Percentiles rank a stretch among this genome's conserved stretches.
These are phyloP conservation scores for Macrolepiota albuminosa DNA, from an alignment of 768 basidiomycete genomes.

Conservation along the genomic window DNA sequence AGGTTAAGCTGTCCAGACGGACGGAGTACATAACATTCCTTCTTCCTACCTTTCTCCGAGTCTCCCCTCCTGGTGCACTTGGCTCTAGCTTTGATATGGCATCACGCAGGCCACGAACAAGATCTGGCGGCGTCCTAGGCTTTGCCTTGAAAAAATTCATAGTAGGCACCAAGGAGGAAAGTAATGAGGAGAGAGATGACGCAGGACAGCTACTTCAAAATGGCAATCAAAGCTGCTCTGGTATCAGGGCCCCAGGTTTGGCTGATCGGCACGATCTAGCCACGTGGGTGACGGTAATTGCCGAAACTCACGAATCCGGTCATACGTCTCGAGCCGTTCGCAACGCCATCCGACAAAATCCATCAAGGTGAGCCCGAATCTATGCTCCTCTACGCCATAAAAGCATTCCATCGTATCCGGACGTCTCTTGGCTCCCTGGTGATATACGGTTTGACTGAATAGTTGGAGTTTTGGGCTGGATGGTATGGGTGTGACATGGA, in stretches of 20 bases:
- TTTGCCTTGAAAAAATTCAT: slow-evolving; percentile 99
- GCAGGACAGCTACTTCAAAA: slow-evolving; percentile 3
- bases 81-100: slow-evolving; percentile 73
- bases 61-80: slow-evolving; percentile 70
- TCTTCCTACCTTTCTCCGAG: slow-evolving; percentile 67
- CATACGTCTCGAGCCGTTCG: slow-evolving; percentile 8
- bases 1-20: not conserved
- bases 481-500: slow-evolving; percentile 29
- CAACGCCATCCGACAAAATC: slow-evolving; percentile 33
- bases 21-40: not conserved
- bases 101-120: slow-evolving; percentile 78
- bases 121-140: slow-evolving; percentile 80
- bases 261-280: not conserved
- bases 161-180: not conserved
- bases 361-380: slow-evolving; percentile 57
- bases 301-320: slow-evolving; percentile 16
- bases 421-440: slow-evolving; percentile 15
- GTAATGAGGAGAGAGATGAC: slow-evolving; percentile 2
- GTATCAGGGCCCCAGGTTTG: not conserved
- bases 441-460: slow-evolving; percentile 13
- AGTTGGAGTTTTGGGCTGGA: slow-evolving; percentile 34
- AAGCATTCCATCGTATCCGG: slow-evolving; percentile 11
- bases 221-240: slow-evolving; percentile 11
- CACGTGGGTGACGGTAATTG: slow-evolving; percentile 15
- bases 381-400: slow-evolving; percentile 16